Base-by-base conservation (phyloP, 2,329 filamentous ascomycete species). In the Fusarium ambrosium region DNA sequence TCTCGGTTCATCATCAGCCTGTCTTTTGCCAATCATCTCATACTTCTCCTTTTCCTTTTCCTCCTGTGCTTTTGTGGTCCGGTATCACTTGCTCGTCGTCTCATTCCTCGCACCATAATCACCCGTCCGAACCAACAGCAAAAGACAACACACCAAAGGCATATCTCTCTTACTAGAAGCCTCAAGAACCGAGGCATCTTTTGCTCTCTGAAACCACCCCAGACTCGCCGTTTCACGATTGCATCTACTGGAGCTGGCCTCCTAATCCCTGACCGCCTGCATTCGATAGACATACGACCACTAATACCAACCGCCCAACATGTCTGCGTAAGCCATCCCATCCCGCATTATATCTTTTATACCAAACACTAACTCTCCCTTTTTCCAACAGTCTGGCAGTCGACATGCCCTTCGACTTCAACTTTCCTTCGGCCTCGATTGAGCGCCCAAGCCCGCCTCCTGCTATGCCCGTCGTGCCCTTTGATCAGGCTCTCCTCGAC, bases 381-480 rank as follows among this genome's bases (percentile, higher is more conserved):
- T 41, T 16, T n/a, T 14, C 8, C 20, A 61, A 62, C 79, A 91
- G 89, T 89, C 88, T 90, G 87, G 88, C 84, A 90, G 89, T 86
- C 83, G 87, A 88, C 84, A 87, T 91, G 83, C 84, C 89, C 68
- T 91, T 91, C 81, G 88, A 91, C 83, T 91, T 91, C 82, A 85
- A 84, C 72, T 91, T 90, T 78, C 86, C 87, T 41, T 80, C 79
- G 20, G 79, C 79, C 69, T 80, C 80, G 16, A 79, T 82, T 41
- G 80, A 80, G 72, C 78, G 78, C 56, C 79, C 80, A 66, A 75
- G 77, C 43, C 79, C 80, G 14, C 80, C 81, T 66, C 78, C 80
- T 51, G 32, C 62, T 66, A 76, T 81, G 76, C 72, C 73, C 78
- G 89, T 87, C 80, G 60, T 79, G 45, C 84, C 85, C 70, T 91